Percentiles rank a stretch among this genome's conserved stretches.
Evolutionary conservation across 176 grass and related monocot genomes (phyloP).

Genomic region (Phragmites australis): DNA sequence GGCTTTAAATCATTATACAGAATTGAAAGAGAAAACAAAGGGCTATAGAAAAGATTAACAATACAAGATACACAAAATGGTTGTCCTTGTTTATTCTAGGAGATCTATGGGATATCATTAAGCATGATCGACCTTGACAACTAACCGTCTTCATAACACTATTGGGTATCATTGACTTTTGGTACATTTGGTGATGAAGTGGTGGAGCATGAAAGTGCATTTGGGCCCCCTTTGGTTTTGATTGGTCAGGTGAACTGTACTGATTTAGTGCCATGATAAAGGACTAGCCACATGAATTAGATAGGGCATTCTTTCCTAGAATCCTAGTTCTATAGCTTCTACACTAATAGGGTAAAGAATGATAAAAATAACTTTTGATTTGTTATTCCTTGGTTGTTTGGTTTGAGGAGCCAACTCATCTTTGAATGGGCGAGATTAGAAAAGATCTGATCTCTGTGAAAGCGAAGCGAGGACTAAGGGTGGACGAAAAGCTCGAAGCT

Average conservation of each 20-base stretch:
- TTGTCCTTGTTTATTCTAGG: slow-evolving; percentile 19
- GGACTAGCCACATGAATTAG: not conserved
- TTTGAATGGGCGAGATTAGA: not conserved
- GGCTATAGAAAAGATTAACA: not conserved
- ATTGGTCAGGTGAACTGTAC: not conserved
- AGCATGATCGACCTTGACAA: slow-evolving; percentile 12
- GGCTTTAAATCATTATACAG: no score
- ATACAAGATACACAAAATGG: not conserved
- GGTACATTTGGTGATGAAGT: slow-evolving; percentile 25
- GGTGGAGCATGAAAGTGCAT: not conserved
- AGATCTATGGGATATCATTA: slow-evolving; percentile 20
- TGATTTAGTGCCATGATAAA: not conserved
- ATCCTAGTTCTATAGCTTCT: not conserved
- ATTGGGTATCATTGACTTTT: slow-evolving; percentile 22
- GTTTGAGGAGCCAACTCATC: not conserved
- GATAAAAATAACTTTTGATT: not conserved
- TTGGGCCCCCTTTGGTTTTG: slow-evolving; percentile 6
- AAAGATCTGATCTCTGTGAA: no score
- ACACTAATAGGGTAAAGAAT: not conserved
- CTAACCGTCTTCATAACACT: not conserved
- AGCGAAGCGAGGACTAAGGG: no score
- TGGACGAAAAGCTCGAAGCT: no score
- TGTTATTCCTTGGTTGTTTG: not conserved
- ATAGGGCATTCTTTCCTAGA: not conserved
- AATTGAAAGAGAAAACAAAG: no score